Evolutionary conservation across 495 filamentous ascomycete species (phyloP), one percentile per base, ranked within the genome.

Genomic region (Amniculicola lignicola): DNA sequence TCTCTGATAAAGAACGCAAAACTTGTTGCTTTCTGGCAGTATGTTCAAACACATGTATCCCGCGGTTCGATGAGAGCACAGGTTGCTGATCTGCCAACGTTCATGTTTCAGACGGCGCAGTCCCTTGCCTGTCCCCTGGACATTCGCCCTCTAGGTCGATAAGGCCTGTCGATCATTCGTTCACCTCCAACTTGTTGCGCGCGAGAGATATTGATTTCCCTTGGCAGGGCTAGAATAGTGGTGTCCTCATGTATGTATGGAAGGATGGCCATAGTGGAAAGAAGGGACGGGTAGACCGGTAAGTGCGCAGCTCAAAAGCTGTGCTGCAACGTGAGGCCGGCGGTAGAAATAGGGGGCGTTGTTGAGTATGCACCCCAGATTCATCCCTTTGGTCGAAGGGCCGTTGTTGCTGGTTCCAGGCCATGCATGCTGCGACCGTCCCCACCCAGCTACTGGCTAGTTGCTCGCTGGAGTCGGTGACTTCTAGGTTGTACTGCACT

Each of bases 241-340:
- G 51, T 55, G 58, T 55, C 29, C 37, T 61, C 51, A 56, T 61
- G 51, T 56, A 56, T 45, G 44, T 24, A 48, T 41, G 44, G 27
- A 56, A 44, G 58, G n/a, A n/a, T 43, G 36, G 23, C 31, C 14
- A 15, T 36, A 36, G 35, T 22, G 16, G 10, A 6, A 6, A 6
- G 37, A 10, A 40, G 37, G 37, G 37, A 40, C 7, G 25, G 33
- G 10, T 7, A 9, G 38, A 45, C n/a, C n/a, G n/a, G n/a, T n/a
- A n/a, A n/a, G n/a, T n/a, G n/a, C n/a, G n/a, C n/a, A n/a, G n/a
- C n/a, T n/a, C n/a, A n/a, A n/a, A n/a, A n/a, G n/a, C n/a, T n/a
- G n/a, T n/a, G n/a, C n/a, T n/a, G n/a, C 35, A 2, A 36, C 49
- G 28, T 28, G 33, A 16, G 11, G 35, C 49, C 40, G 10, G 19